Evolutionary conservation across 768 basidiomycete genomes (phyloP), one percentile per base, ranked within the genome.

Genomic region (Cystobasidium onofrii): DNA sequence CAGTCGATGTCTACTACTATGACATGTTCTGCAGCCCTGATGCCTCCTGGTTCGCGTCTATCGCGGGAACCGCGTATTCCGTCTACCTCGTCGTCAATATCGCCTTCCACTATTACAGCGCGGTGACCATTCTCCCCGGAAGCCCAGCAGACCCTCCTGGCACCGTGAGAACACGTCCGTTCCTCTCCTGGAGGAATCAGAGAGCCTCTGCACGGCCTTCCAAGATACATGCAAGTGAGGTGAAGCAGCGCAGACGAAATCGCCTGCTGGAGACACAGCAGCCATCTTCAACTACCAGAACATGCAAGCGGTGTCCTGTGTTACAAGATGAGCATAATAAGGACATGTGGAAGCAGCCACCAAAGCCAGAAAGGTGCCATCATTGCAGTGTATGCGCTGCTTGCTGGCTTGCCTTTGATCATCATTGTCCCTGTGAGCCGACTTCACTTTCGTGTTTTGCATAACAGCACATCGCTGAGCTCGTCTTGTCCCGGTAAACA

Each of bases 111-210:
- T 98, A 99, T 80, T 96, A 88, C 81, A 88, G 87, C 75, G 92
- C 87, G 54, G 88, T 90, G 78, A 89, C 88, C 1, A 84, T 90
- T 0, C 81, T 83, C 0, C 92, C 96, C 0, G 96, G 96, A 0
- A 90, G 88, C 76, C 85, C 89, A 0, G 74, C 43, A n/a, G 74
- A 76, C n/a, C 64, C 73, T 1, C 72, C 76, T 25, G 75, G 62
- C 29, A n/a, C 60, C 34, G 17, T 10, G 63, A 12, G 57, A 12
- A 20, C n/a, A 20, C 55, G 60, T n/a, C 61, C 70, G 34, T 57
- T 60, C 70, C 46, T 64, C 72, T 10, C 33, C 52, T 71, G 69
- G 69, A 33, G 41, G 27, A 67, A 50, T 33, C 10, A 43, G 31
- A 64, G 43, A 64, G 63, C 63, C 12, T 20, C 23, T 31, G 63